Evolutionary conservation across 1,139 yeast species (phyloP), one percentile per base, ranked within the genome.

Genomic region (Kurtzmaniella quercitrusa): DNA sequence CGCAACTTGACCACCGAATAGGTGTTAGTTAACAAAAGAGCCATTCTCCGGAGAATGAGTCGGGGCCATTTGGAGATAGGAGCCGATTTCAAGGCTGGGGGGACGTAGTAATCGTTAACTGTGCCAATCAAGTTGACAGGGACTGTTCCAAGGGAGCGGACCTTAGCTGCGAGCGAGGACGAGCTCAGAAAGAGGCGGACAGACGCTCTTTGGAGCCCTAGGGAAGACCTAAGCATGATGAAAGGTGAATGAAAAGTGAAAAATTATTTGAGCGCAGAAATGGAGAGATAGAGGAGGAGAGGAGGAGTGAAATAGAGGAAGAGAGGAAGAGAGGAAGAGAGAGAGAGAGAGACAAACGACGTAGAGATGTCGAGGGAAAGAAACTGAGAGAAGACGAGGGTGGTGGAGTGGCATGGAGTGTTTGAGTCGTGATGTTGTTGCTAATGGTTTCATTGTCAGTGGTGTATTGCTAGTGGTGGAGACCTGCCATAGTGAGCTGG

Each of bases 1-100:
- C 64, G 70, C 53, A 57, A 73, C 49, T 70, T 70, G 42, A 69
- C 67, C 16, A 71, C 61, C 49, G 64, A 63, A 51, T 70, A 71
- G 8, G 78, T 73, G 53, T 70, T 73, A 43, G 69, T 60, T 18
- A 68, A 76, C 50, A 71, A 70, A 17, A 63, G 53, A n/a, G 73
- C 73, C 41, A 71, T 49, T 45, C 75, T 56, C 51, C 75, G 60
- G 48, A 67, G 54, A 1, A 70, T 39, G 42, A 72, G 58, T 46
- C 59, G 62, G 45, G 59, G 73, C 78, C 78, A 73, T 45, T 65
- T 60, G 3, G 55, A 48, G 2, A 70, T 48, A 1, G 77, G 75
- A 27, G 63, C 50, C 19, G 50, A 46, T 23, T 49, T 43, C 46
- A 67, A 54, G 43, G 55, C 58, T 7, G 78, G 78, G 11, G 78